These are phyloP conservation scores for Quercus tomentella DNA, from an alignment of 331 rosid species.

Conservation along the genomic window DNA sequence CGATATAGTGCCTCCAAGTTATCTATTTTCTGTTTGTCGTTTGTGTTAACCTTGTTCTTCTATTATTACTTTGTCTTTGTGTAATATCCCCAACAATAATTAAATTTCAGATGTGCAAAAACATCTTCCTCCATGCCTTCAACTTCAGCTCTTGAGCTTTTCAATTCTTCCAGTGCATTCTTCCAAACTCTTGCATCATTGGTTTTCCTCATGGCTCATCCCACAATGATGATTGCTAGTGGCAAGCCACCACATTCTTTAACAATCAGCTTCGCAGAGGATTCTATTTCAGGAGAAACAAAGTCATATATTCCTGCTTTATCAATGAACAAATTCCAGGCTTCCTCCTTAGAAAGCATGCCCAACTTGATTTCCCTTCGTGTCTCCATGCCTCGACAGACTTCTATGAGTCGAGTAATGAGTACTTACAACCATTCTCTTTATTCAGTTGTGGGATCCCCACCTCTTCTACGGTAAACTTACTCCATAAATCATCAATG, in stretches of 20 bases:
- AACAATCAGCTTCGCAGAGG: conserved; percentile 1
- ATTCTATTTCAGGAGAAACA: conserved; percentile 3
- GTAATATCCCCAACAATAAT: background rate
- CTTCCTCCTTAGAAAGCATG: background rate
- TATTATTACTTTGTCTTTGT: too few species aligned
- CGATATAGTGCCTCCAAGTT: too few species aligned
- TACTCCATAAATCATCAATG: conserved; percentile 5
- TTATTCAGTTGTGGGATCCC: conserved; percentile 16
- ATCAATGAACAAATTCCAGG: conserved; percentile 8
- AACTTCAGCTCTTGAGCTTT: background rate
- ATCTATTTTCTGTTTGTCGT: too few species aligned
- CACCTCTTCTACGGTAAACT: conserved; percentile 11
- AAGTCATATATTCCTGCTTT: conserved; percentile 15
- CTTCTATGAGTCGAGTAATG: conserved; percentile 12
- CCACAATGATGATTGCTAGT: too few species aligned
- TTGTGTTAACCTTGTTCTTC: too few species aligned
- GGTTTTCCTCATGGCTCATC: too few species aligned
- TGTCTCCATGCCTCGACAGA: conserved; percentile 28
- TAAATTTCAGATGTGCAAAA: conserved; percentile 17
- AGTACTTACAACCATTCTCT: conserved; percentile 23
- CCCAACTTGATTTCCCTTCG: conserved; percentile 12
- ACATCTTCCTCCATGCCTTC: conserved; percentile 25
- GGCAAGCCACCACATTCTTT: background rate
- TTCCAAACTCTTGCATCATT: too few species aligned
- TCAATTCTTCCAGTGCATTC: too few species aligned